Percentiles rank a stretch among this genome's conserved stretches.
Evolutionary conservation across 129 eudicot genomes (phyloP).

Genomic region (Heracleum sosnowskyi): DNA sequence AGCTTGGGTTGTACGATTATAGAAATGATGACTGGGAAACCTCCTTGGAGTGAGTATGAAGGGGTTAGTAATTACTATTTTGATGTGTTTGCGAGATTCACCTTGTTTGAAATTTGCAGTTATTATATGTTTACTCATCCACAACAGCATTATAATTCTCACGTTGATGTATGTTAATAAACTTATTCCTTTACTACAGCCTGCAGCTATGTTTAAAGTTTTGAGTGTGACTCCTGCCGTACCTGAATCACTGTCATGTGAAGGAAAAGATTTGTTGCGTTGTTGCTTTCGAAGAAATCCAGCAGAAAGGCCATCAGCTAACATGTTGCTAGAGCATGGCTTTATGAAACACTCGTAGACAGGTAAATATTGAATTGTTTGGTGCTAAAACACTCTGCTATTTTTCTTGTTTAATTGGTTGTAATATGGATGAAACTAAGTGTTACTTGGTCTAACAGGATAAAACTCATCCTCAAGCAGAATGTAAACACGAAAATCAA

Average conservation of each 20-base stretch:
- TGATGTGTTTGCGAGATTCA: too few species aligned
- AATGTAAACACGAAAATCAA: too few species aligned
- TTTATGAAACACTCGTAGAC: conserved; percentile 42
- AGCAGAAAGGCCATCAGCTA: conserved; percentile 67
- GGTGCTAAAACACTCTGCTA: too few species aligned
- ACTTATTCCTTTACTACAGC: conserved; percentile 28
- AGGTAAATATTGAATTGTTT: conserved; percentile 13
- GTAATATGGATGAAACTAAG: too few species aligned
- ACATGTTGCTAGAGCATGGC: conserved; percentile 63
- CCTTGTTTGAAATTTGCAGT: too few species aligned
- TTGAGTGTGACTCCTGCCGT: conserved; percentile 60
- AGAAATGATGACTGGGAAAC: conserved; percentile 85
- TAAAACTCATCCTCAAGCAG: too few species aligned
- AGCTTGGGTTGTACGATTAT: conserved; percentile 94
- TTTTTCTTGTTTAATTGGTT: too few species aligned
- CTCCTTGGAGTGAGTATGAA: conserved; percentile 92
- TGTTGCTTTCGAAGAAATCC: conserved; percentile 69
- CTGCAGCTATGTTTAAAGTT: conserved; percentile 89
- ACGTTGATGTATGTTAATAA: too few species aligned
- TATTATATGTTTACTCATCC: too few species aligned
- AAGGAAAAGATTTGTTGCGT: conserved; percentile 66
- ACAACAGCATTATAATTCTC: too few species aligned
- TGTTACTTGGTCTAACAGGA: too few species aligned
- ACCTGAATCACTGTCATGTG: conserved; percentile 68
- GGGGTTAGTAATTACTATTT: conserved; percentile 45